Base-by-base conservation (phyloP, 148 eudicot genomes). In the Pouteria glomerata region DNA sequence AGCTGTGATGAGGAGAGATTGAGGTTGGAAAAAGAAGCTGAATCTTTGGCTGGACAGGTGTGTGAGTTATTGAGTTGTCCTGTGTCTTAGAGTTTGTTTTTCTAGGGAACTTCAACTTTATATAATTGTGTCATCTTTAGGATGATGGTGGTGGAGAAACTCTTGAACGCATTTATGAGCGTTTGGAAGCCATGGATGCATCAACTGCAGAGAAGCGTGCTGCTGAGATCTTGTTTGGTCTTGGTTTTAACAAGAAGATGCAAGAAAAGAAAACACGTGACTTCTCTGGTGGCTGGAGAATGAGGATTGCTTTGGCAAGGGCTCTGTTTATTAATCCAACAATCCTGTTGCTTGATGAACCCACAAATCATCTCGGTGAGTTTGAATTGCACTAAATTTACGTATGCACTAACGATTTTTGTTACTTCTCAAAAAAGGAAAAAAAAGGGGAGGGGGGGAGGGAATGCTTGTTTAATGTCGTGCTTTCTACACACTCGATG, bases 241-340 rank as follows among this genome's bases (percentile, higher is more conserved):
- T 95, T 76, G 99, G 99, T 47, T 95, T 95, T 75, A 55, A 76
- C 80, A 90, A 89, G 86, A 55, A 70, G 73, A 95, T 95, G 99
- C 99, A 95, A 81, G 89, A 74, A 55, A 89, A 95, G 82, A 95
- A 92, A 81, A 91, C 99, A 18, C 85, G 89, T 26, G 99, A 95
- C 66, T 95, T 95, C 70, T 95, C 99, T 76, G 99, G 99, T 80
- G 99, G 99, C 29, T 95, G 99, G 99, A 95, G 99, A 74, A 95
- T 95, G 99, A 88, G 99, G 76, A 95, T 95, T 79, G 99, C 99
- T 74, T 71, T 95, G 34, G 99, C 99, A 47, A 77, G 99, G 24
- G 87, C 99, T 15, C 81, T 95, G 77, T 95, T 95, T 73, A 95
- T 95, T 88, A 95, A 95, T 56, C 99, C 99, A 18, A 95, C 99